These are phyloP conservation scores for Ceratocystis lukuohia DNA, from an alignment of 2,329 filamentous ascomycete species.

Conservation along the genomic window DNA sequence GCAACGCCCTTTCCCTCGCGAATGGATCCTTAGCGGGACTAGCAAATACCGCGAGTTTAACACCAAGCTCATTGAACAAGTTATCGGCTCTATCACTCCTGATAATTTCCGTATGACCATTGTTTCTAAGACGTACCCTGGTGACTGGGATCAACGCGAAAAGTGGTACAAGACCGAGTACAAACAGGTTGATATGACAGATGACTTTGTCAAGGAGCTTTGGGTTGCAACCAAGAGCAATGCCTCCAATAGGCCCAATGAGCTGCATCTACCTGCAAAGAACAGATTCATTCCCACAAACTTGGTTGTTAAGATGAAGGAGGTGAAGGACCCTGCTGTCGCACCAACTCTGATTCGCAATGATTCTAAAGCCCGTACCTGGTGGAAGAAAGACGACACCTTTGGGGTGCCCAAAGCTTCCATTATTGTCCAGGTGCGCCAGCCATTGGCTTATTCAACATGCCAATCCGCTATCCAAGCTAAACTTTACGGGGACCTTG, in stretches of 20 bases:
- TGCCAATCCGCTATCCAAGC: constrained; percentile 67
- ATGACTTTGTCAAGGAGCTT: constrained; percentile 60
- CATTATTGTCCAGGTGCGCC: constrained; percentile 66
- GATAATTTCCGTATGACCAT: constrained; percentile 83
- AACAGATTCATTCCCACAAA: constrained; percentile 94
- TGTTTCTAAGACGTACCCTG: constrained; percentile 71
- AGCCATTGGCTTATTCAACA: constrained; percentile 63
- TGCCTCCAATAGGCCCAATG: constrained; percentile 45
- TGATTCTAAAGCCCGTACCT: constrained; percentile 65
- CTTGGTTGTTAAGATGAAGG: constrained; percentile 88
- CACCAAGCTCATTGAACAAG: constrained; percentile 58
- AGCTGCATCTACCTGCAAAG: constrained; percentile 75
- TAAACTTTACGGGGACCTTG: constrained; percentile 68
- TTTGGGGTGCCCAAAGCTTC: constrained; percentile 98
- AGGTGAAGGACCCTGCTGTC: constrained; percentile 60
- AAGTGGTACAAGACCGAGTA: constrained; percentile 98
- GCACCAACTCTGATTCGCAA: constrained; percentile 74
- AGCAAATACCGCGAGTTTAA: constrained; percentile 69
- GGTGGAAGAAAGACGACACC: constrained; percentile 97
- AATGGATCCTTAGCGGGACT: constrained; percentile 74
- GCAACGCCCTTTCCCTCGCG: constrained; percentile 78
- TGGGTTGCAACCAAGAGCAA: constrained; percentile 47
- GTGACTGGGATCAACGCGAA: constrained; percentile 75
- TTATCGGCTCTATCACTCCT: constrained; percentile 59
- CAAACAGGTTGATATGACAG: constrained; percentile 63